These are phyloP conservation scores for Silene coronaria DNA, from an alignment of 179 eudicot species.

Conservation along the genomic window DNA sequence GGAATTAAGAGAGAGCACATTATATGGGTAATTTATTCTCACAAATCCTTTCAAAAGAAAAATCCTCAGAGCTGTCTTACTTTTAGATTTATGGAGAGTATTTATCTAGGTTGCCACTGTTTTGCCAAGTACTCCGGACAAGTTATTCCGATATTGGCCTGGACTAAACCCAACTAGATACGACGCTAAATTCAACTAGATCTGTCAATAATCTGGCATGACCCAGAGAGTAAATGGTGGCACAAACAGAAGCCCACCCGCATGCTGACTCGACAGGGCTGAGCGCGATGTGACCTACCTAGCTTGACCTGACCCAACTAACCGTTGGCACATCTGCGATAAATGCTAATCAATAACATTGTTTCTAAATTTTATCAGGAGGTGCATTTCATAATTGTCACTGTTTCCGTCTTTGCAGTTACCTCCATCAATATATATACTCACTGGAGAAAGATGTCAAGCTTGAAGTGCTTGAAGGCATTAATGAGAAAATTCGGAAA, in stretches of 20 bases:
- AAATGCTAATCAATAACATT: neutral
- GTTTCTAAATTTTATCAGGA: neutral
- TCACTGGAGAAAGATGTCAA: conserved; percentile 62
- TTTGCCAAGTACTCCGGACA: neutral
- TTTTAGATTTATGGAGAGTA: neutral
- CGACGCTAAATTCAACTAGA: neutral
- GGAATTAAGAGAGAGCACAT: conserved; percentile 71
- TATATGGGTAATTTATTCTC: conserved; percentile 58
- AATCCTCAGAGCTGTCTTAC: neutral
- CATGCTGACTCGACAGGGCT: neutral
- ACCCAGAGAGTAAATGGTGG: neutral
- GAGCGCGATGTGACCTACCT: neutral
- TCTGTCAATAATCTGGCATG: neutral
- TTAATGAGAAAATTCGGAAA: conserved; percentile 86
- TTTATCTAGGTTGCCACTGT: neutral
- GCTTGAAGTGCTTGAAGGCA: conserved; percentile 79
- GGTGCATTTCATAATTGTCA: conserved; percentile 8
- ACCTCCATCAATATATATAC: conserved; percentile 72
- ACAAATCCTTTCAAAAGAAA: neutral
- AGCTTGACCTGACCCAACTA: neutral
- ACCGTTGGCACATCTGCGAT: neutral
- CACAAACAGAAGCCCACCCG: no score
- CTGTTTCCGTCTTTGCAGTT: conserved; percentile 35
- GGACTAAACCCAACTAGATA: neutral
- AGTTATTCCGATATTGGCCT: neutral